These are phyloP conservation scores for Debaryomyces tyrocola DNA, from an alignment of 805 yeast species.

Conservation along the genomic window DNA sequence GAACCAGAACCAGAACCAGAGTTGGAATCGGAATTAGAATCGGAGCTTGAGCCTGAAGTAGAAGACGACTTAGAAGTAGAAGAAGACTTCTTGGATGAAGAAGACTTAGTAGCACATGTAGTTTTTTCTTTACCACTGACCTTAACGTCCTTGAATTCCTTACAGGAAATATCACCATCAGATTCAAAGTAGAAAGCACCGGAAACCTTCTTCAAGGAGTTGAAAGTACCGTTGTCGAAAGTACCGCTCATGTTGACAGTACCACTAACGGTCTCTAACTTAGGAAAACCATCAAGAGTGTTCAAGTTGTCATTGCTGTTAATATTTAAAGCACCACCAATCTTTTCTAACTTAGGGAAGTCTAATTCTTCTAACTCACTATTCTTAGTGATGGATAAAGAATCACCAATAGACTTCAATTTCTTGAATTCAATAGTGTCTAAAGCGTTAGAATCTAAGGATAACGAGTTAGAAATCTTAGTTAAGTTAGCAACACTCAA, in stretches of 20 bases:
- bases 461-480: constrained; percentile 76
- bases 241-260: constrained; percentile 80
- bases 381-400: constrained; percentile 76
- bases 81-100: constrained; percentile 39
- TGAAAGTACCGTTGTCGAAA: constrained; percentile 77
- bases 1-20: constrained; percentile 26
- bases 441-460: constrained; percentile 73
- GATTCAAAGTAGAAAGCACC: constrained; percentile 92
- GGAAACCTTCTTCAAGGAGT: constrained; percentile 70
- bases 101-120: constrained; percentile 56
- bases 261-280: constrained; percentile 78
- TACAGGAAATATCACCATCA: constrained; percentile 77
- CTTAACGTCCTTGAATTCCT: constrained; percentile 67
- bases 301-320: constrained; percentile 78
- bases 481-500: constrained; percentile 69
- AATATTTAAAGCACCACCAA: constrained; percentile 93
- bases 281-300: constrained; percentile 69
- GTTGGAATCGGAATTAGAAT: constrained; percentile 13
- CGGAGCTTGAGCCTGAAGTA: constrained; percentile 18
- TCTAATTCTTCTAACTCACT: constrained; percentile 65
- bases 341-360: constrained; percentile 64
- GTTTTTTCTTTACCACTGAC: constrained; percentile 87
- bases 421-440: constrained; percentile 52
- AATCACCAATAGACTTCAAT: constrained; percentile 71
- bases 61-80: constrained; percentile 24